Evolutionary conservation across 2,329 filamentous ascomycete genomes (phyloP).

Genomic region (Niveomyces coronatus): DNA sequence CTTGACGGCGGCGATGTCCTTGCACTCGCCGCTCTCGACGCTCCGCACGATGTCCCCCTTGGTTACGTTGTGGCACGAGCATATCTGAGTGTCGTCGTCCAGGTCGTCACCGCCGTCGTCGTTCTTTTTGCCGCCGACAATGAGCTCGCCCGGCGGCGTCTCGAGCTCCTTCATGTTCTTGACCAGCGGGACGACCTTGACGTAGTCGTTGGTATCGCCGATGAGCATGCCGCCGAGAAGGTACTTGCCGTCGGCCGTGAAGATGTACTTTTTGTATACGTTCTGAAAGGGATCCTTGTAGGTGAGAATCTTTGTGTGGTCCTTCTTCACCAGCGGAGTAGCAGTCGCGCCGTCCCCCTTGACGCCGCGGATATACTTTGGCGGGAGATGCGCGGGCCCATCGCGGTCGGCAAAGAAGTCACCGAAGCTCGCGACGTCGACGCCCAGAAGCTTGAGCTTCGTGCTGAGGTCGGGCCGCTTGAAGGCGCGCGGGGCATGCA

Average conservation of each 20-base stretch:
- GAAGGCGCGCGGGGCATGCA: conserved; percentile 59
- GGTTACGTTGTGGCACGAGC: conserved; percentile 85
- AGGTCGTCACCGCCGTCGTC: conserved; percentile 68
- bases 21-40: conserved; percentile 71
- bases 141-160: conserved; percentile 69
- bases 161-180: conserved; percentile 75
- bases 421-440: conserved; percentile 87
- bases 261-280: conserved; percentile 90
- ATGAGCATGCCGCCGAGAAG: conserved; percentile 97
- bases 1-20: conserved; percentile 73
- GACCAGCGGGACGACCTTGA: conserved; percentile 80
- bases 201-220: conserved; percentile 80
- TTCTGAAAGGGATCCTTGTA: conserved; percentile 84
- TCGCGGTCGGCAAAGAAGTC: conserved; percentile 89
- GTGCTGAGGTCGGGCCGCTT: conserved; percentile 81
- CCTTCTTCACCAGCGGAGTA: conserved; percentile 25
- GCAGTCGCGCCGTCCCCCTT: conserved; percentile 23
- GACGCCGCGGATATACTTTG: conserved; percentile 26
- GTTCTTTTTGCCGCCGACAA: conserved; percentile 60
- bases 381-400: conserved; percentile 65
- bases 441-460: conserved; percentile 79
- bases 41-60: conserved; percentile 67
- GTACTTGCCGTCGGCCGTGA: conserved; percentile 82
- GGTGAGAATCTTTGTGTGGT: conserved; percentile 65
- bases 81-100: conserved; percentile 78